Percentiles rank a stretch among this genome's conserved stretches.
Conservation (phyloP, 306 rosid species). For the Cotoneaster glaucophyllus region DNA sequence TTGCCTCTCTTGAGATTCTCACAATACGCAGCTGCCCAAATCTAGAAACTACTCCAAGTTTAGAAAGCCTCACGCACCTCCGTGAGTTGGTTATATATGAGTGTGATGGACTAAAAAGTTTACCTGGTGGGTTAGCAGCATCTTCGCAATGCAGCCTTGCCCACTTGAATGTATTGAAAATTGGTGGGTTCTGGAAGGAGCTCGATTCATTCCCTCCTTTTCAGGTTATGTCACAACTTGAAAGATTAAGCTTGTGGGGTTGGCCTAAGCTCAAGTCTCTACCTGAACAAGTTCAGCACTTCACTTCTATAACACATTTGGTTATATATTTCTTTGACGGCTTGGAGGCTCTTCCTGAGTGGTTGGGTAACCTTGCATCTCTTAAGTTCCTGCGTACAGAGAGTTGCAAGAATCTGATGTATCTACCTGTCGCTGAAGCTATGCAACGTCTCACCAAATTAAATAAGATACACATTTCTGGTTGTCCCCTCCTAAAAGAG, state of each 20-base stretch:
- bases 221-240: background rate
- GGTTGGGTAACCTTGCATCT: background rate
- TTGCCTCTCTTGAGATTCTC: background rate
- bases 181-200: background rate
- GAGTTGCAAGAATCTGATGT: background rate
- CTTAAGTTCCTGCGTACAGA: accelerated
- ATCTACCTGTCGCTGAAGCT: background rate
- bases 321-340: background rate
- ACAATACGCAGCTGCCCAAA: background rate
- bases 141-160: background rate
- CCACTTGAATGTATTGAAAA: background rate
- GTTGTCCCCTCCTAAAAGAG: background rate
- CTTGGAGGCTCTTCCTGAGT: background rate
- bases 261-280: background rate
- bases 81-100: accelerated
- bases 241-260: background rate
- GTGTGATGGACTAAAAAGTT: background rate
- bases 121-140: background rate
- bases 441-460: background rate
- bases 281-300: background rate
- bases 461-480: accelerated
- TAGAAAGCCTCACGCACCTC: background rate
- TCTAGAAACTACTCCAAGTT: background rate
- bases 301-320: background rate
- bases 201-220: background rate